phyloP scores from a whole-genome alignment of 176 grass and related monocot species.

The Raddia guianensis region DNA sequence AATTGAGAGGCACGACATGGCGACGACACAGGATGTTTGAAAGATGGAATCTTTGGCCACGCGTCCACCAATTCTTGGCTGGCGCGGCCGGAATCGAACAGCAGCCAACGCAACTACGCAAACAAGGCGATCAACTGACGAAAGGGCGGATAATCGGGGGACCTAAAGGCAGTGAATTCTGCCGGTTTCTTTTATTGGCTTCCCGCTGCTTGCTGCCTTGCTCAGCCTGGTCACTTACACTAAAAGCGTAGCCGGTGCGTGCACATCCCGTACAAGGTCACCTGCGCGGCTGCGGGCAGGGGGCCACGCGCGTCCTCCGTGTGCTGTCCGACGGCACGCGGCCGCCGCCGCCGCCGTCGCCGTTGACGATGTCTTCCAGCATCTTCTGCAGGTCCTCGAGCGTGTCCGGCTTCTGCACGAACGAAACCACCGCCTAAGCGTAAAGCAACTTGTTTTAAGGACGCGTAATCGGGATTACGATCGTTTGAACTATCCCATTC shows the following conservation, averaged over 20 bases:
- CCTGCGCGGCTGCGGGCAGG: constrained; percentile 48
- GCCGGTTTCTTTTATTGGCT: constrained; percentile 2
- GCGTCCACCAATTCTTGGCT: constrained; percentile 23
- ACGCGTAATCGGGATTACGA: not conserved
- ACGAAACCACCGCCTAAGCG: not conserved
- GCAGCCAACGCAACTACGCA: not conserved
- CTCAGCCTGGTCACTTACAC: not conserved
- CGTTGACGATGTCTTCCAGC: constrained; percentile 72
- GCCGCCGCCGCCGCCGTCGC: constrained; percentile 42
- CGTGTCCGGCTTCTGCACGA: constrained; percentile 77
- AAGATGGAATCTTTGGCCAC: not conserved
- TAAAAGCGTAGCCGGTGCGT: not conserved
- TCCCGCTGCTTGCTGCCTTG: not conserved
- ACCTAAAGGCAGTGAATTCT: not conserved
- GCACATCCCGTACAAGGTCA: constrained; percentile 54
- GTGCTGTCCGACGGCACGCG: constrained; percentile 49
- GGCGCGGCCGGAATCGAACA: constrained; percentile 2
- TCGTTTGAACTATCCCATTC: not conserved
- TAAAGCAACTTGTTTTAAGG: not conserved
- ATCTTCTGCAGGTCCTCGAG: constrained; percentile 96
- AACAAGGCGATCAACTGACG: not conserved
- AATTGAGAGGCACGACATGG: constrained; percentile 14
- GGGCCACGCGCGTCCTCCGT: constrained; percentile 55
- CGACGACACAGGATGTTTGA: not conserved
- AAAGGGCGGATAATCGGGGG: not conserved